Evolutionary conservation across 441 rosid genomes (phyloP).

Genomic region (Adansonia grandidieri): DNA sequence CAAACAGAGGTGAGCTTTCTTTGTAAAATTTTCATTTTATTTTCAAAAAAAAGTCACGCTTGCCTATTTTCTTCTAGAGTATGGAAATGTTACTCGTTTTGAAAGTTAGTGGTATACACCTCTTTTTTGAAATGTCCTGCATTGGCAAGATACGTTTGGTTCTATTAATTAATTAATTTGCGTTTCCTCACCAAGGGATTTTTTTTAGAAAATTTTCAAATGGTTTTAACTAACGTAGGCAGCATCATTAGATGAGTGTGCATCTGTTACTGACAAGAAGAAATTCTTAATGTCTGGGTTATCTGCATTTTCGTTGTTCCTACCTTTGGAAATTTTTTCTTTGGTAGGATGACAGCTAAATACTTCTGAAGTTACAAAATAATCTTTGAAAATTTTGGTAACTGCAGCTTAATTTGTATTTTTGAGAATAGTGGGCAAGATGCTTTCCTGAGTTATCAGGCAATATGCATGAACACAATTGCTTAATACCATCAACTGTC

Average conservation of each 20-base stretch:
- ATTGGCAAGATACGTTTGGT: background rate
- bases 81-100: background rate
- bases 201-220: background rate
- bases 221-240: background rate
- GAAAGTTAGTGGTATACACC: background rate
- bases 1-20: background rate
- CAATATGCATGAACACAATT: background rate
- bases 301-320: background rate
- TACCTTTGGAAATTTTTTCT: background rate
- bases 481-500: background rate
- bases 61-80: background rate
- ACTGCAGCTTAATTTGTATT: slow-evolving; percentile 16
- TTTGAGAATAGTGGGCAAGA: background rate
- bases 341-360: background rate
- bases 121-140: background rate
- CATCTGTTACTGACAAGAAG: background rate
- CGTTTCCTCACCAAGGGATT: slow-evolving; percentile 1
- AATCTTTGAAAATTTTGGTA: slow-evolving; percentile 6
- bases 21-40: background rate
- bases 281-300: background rate
- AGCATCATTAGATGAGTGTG: background rate
- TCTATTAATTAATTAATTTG: background rate
- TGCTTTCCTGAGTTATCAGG: background rate
- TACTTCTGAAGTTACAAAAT: background rate
- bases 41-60: background rate